These are phyloP conservation scores for Sphaerulina musiva DNA, from an alignment of 2,329 filamentous ascomycete genomes.

Conservation along the genomic window DNA sequence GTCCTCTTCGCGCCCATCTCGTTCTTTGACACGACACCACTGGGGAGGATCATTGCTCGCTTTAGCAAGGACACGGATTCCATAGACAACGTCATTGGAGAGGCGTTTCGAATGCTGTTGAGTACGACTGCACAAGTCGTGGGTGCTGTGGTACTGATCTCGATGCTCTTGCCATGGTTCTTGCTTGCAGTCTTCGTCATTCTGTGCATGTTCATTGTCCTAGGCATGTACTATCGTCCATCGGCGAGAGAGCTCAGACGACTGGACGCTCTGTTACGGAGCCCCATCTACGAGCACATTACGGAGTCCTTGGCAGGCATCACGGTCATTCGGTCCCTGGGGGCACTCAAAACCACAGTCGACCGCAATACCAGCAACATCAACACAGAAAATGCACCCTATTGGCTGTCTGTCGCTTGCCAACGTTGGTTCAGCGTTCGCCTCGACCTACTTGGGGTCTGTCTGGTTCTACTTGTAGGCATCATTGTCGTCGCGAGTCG, in stretches of 20 bases:
- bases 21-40: conserved; percentile 88
- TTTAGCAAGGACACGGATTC: conserved; percentile 93
- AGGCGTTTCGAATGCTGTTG: conserved; percentile 41
- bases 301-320: not conserved
- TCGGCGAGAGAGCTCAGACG: conserved; percentile 6
- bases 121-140: conserved; percentile 1
- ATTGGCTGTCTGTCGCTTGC: conserved; percentile 86
- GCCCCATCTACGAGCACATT: conserved; percentile 5
- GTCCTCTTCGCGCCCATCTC: conserved; percentile 77
- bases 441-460: conserved; percentile 75
- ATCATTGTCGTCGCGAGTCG: conserved; percentile 62
- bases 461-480: conserved; percentile 83
- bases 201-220: not conserved
- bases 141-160: conserved; percentile 1
- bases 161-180: not conserved
- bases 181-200: not conserved
- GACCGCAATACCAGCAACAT: not conserved
- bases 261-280: conserved; percentile 3
- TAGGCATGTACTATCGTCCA: conserved; percentile 3
- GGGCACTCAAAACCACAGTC: not conserved
- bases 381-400: conserved; percentile 59
- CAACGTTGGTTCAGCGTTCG: conserved; percentile 90
- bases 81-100: conserved; percentile 49
- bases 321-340: not conserved
- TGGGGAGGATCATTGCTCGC: conserved; percentile 89